phyloP scores from a whole-genome alignment of 2,329 filamentous ascomycete species.

The Sporothrix dimorphospora region DNA sequence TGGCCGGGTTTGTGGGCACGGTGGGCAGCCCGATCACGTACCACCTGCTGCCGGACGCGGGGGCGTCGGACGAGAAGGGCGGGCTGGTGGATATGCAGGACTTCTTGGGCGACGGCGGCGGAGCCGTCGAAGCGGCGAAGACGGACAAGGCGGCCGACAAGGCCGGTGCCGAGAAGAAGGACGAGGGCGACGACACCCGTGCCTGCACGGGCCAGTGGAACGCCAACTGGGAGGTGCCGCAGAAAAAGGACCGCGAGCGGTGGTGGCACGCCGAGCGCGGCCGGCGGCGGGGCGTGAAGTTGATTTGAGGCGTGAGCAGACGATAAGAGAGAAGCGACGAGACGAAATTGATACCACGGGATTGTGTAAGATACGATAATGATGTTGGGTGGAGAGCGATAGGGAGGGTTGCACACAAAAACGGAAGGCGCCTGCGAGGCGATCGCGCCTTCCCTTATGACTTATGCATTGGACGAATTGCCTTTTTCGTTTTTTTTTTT shows the following conservation, averaged over 20 bases:
- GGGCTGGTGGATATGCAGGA: slow-evolving; percentile 58
- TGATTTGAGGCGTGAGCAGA: slow-evolving; percentile 23
- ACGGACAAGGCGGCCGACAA: slow-evolving; percentile 17
- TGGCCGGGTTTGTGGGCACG: slow-evolving; percentile 66
- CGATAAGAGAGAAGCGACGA: not conserved
- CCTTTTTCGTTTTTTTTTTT: not conserved
- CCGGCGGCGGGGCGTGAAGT: slow-evolving; percentile 38
- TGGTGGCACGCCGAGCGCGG: slow-evolving; percentile 45
- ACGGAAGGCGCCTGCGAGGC: slow-evolving; percentile 4
- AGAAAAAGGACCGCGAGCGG: slow-evolving; percentile 43
- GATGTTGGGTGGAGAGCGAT: not conserved
- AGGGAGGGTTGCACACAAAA: not conserved
- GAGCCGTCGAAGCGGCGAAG: slow-evolving; percentile 32
- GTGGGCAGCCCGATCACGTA: slow-evolving; percentile 64
- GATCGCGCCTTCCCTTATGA: slow-evolving; percentile 5
- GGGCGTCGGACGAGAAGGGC: slow-evolving; percentile 59
- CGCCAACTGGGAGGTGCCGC: slow-evolving; percentile 35
- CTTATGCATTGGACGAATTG: not conserved
- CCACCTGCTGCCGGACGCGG: slow-evolving; percentile 59
- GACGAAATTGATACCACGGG: not conserved
- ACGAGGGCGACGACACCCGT: too few relatives aligned
- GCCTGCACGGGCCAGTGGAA: slow-evolving; percentile 45
- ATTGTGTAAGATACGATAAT: slow-evolving; percentile 11
- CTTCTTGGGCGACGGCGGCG: slow-evolving; percentile 47
- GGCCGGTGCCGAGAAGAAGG: too few relatives aligned